Conservation (phyloP, 208 protist species). For the Borovskyia barvae region DNA sequence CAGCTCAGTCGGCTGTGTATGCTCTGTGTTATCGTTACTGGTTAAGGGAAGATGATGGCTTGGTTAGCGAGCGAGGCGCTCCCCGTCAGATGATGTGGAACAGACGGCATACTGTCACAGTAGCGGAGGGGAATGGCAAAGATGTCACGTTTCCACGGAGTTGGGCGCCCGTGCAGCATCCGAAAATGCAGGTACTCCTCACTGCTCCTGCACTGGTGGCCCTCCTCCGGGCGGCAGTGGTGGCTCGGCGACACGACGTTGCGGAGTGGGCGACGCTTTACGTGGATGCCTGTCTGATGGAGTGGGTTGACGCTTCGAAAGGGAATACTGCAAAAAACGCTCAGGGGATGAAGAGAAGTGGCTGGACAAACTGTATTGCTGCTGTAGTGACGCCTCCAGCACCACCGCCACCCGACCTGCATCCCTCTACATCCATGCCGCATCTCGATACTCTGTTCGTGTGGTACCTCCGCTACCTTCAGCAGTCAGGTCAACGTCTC, state of each 20-base stretch:
- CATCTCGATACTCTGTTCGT: constrained; percentile 21
- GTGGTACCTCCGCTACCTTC: constrained; percentile 24
- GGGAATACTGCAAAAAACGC: neutral
- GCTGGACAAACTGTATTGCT: neutral
- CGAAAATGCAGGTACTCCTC: neutral
- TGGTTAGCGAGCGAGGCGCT: too few species aligned
- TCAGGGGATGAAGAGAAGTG: neutral
- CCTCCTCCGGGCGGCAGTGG: constrained; percentile 26
- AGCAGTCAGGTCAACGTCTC: constrained; percentile 15
- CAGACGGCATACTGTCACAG: too few species aligned
- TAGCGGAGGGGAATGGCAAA: too few species aligned
- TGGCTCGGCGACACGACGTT: constrained; percentile 22
- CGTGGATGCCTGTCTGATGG: constrained; percentile 21
- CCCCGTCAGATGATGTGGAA: too few species aligned
- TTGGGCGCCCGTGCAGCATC: neutral
- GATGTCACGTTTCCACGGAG: too few species aligned
- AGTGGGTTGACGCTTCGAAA: constrained; percentile 1
- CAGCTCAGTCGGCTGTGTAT: constrained; percentile 18
- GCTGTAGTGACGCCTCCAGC: constrained; percentile 2
- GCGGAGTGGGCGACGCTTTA: constrained; percentile 31
- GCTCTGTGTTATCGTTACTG: constrained; percentile 15
- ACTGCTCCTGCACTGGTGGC: constrained; percentile 12
- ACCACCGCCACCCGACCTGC: neutral
- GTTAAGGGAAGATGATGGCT: constrained; percentile 10
- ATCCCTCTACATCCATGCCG: constrained; percentile 2